These are phyloP conservation scores for Diaporthe ampelina DNA, from an alignment of 2,329 filamentous ascomycete genomes.

Conservation along the genomic window DNA sequence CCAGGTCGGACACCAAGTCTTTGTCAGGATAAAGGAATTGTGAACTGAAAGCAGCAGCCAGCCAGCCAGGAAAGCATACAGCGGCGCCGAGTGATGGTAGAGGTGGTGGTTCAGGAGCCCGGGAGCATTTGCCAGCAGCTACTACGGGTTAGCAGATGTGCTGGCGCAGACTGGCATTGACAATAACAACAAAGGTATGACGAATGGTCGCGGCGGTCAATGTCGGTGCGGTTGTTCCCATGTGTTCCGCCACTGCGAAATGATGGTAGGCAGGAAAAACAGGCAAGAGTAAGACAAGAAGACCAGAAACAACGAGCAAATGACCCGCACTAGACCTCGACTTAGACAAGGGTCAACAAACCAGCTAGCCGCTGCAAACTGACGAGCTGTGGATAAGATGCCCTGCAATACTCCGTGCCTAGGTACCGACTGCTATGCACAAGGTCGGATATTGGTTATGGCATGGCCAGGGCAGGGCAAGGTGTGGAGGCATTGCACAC, in stretches of 20 bases:
- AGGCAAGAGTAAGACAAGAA: conserved; percentile 14
- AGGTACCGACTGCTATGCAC: background rate
- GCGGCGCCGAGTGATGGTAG: background rate
- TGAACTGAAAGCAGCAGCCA: conserved; percentile 1
- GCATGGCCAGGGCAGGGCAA: conserved; percentile 6
- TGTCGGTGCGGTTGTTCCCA: conserved; percentile 1
- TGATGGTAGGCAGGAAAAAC: background rate
- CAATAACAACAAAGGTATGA: conserved; percentile 27
- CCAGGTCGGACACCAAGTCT: background rate
- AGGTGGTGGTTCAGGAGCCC: background rate
- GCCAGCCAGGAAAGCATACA: background rate
- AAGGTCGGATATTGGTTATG: conserved; percentile 9
- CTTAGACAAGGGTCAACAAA: background rate
- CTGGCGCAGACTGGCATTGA: conserved; percentile 23
- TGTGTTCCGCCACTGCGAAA: background rate
- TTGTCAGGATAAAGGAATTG: conserved; percentile 15
- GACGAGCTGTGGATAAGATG: conserved; percentile 8
- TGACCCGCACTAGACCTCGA: conserved; percentile 12
- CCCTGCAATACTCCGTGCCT: conserved; percentile 16
- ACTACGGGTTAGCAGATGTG: background rate
- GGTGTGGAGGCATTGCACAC: background rate
- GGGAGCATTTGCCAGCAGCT: background rate
- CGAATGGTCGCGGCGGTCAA: background rate
- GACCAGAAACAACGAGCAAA: conserved; percentile 5
- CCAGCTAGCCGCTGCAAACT: conserved; percentile 17